Evolutionary conservation across 2,329 filamentous ascomycete genomes (phyloP).

Genomic region (Neonectria ditissima): DNA sequence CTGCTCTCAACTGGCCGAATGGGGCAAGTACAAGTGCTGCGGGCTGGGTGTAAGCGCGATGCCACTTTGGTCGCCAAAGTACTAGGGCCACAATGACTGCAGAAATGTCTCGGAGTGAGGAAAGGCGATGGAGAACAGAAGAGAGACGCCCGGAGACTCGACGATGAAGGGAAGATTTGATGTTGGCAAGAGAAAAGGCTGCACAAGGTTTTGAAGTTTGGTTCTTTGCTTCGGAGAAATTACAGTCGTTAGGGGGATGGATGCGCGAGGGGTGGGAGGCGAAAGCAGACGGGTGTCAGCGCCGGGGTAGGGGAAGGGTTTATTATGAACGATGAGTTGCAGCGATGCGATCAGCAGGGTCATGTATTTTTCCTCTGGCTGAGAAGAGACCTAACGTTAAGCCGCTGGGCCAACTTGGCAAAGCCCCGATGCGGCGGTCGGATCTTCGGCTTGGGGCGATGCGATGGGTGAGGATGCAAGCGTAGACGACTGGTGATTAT

Average conservation of each 20-base stretch:
- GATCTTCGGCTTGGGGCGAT: constrained; percentile 38
- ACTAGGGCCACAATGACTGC: constrained; percentile 36
- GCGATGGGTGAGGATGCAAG: constrained; percentile 15
- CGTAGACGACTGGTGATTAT: background rate
- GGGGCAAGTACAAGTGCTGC: constrained; percentile 36
- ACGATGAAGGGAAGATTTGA: constrained; percentile 1
- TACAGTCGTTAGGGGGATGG: constrained; percentile 32
- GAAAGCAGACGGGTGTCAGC: constrained; percentile 17
- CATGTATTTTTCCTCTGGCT: constrained; percentile 20
- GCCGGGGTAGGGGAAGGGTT: constrained; percentile 38
- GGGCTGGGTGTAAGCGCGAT: constrained; percentile 41
- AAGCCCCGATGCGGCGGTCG: constrained; percentile 23
- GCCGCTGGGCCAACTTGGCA: constrained; percentile 30
- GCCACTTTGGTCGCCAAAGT: constrained; percentile 37
- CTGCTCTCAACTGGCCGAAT: constrained; percentile 36
- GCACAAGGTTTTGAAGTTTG: background rate
- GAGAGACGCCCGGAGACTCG: constrained; percentile 24
- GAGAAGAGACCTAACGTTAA: too few relatives aligned
- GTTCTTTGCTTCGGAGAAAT: constrained; percentile 32
- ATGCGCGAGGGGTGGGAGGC: constrained; percentile 11
- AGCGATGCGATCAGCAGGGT: constrained; percentile 33
- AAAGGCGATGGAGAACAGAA: background rate
- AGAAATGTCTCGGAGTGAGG: constrained; percentile 10
- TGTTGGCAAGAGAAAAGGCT: background rate
- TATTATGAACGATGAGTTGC: constrained; percentile 36